phyloP scores from a whole-genome alignment of 495 filamentous ascomycete genomes.

The Echria macrotheca region DNA sequence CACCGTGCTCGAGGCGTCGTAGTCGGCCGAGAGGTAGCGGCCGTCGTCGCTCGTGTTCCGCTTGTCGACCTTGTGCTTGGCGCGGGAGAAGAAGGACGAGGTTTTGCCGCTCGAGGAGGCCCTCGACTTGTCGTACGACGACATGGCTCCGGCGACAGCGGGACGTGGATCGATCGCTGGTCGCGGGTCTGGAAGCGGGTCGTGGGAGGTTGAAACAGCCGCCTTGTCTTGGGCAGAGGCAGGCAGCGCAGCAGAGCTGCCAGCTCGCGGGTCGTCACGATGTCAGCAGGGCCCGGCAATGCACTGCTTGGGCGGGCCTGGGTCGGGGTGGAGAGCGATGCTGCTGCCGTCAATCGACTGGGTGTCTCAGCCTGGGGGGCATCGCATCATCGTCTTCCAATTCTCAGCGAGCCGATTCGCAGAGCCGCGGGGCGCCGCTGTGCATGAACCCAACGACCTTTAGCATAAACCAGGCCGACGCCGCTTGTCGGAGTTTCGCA shows the following conservation, averaged over 20 bases:
- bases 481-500: conserved; percentile 11
- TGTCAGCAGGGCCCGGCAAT: conserved; percentile 20
- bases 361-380: conserved; percentile 33
- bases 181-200: not conserved
- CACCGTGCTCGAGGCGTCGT: conserved; percentile 49
- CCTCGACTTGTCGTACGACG: conserved; percentile 68
- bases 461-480: conserved; percentile 27
- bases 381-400: conserved; percentile 36
- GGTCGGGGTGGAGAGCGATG: conserved; percentile 18
- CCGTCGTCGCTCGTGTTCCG: conserved; percentile 48
- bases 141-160: conserved; percentile 39
- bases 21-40: conserved; percentile 43
- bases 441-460: conserved; percentile 28
- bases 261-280: conserved; percentile 19
- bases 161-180: not conserved
- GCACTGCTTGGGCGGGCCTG: conserved; percentile 23
- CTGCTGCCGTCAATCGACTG: conserved; percentile 34
- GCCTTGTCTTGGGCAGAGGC: conserved; percentile 13
- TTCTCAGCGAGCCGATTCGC: conserved; percentile 16
- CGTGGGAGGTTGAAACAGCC: conserved; percentile 24
- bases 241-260: conserved; percentile 13
- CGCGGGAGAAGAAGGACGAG: conserved; percentile 65
- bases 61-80: conserved; percentile 70
- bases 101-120: conserved; percentile 81
- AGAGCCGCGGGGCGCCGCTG: conserved; percentile 15